Base-by-base conservation (phyloP, 2,329 filamentous ascomycete genomes). In the Cadophora gregata region DNA sequence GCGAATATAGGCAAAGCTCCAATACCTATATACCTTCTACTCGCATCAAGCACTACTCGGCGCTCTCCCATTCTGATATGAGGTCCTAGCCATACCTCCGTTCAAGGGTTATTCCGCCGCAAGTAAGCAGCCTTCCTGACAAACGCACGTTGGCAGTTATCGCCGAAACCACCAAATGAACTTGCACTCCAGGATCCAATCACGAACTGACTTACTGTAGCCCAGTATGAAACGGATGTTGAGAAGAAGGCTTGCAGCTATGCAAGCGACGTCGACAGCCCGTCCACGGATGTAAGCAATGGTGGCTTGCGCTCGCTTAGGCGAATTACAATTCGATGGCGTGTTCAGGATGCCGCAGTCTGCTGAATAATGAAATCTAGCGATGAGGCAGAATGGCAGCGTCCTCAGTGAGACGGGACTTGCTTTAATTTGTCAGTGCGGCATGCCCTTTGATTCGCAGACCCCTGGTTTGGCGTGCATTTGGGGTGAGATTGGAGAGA, bases 71-170 rank as follows among this genome's bases (percentile, higher is more conserved):
- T 50, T 60, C 29, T 59, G 29, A 48, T 38, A 51, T 33, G 8
- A 38, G 24, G 33, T 29, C 42, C 55, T 55, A 16, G 58, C 19
- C 61, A 61, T 36, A 53, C 12, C 12, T 21, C 27, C 24, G 21
- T 25, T 33, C 33, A 60, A 12, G 36, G 31, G n/a, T 27, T 25
- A 19, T n/a, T n/a, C n/a, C n/a, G n/a, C n/a, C n/a, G n/a, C 47
- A 38, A 48, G 61, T 59, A 53, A 60, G 42, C 60, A 51, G 31
- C 48, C n/a, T 27, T 60, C 38, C 59, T 68, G 50, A 69, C 67
- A 66, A 68, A 69, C 67, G 67, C 61, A 64, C n/a, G 33, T n/a
- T 19, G 53, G 16, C 31, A 42, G 36, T 66, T 66, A 66, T 62
- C 48, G 25, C 67, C 64, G 62, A 47, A 56, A 60, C 51, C 48